Base-by-base conservation (phyloP, 768 basidiomycete species). In the Xerocomus potaroensis region DNA sequence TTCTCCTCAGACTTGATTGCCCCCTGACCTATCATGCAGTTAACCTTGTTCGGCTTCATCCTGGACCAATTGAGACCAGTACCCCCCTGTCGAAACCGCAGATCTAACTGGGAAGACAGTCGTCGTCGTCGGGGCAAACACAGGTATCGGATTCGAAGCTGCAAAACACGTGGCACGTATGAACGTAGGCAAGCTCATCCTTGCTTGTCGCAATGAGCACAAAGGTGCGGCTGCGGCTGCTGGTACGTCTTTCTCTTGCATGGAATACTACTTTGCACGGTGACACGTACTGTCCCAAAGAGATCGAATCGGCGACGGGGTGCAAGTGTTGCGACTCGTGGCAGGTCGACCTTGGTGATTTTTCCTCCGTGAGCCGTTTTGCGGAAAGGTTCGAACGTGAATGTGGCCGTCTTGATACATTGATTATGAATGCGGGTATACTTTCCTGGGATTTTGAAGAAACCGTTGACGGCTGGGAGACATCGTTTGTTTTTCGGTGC, bases 401-500 rank as follows among this genome's bases (percentile, higher is more conserved):
- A 8, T 41, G 22, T 18, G 55, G 45, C 14, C 45, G 46, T 21
- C 27, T 57, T 6, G 58, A 60, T 19, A 49, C 76, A 19, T 57
- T 80, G 2, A 63, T 77, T 10, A 67, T 70, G 57, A 78, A 78
- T 23, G 74, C 77, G 1, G 74, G 50, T 0, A 43, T 70, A 1
- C 18, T 41, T 0, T 2, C 16, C 0, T 1, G 0, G 2, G 41
- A n/a, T 8, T 68, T 66, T 26, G 30, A 57, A 5, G 37, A 51
- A 8, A 73, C 72, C 0, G 29, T 42, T 0, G 72, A 79, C 55
- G 77, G 73, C 7, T 80, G 73, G 74, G 78, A 80, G 48, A 40
- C 58, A 10, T 59, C 51, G 78, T 77, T 40, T 4, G 67, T 56
- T 37, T 5, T 16, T 8, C 8, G 12, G 16, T 19, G 26, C 5